Conservation (phyloP, 1,139 yeast species). For the Yamadazyma songkhlaensis region DNA sequence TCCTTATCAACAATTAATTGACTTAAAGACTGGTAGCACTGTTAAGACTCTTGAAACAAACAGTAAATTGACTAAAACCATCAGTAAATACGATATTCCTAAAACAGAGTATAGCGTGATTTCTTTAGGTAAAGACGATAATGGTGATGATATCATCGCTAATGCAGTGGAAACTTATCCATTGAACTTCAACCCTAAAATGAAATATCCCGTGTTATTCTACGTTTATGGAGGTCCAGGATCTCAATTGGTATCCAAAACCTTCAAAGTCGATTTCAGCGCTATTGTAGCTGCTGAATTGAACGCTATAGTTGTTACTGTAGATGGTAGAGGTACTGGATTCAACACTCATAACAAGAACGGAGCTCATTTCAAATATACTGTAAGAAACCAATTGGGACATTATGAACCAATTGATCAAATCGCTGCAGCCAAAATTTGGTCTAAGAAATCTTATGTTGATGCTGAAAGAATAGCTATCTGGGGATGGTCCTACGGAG, state of each 20-base stretch:
- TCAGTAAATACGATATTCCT: slow-evolving; percentile 51
- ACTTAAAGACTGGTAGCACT: slow-evolving; percentile 37
- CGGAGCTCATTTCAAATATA: slow-evolving; percentile 53
- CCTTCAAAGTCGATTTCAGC: slow-evolving; percentile 56
- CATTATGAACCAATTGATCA: slow-evolving; percentile 69
- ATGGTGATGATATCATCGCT: slow-evolving; percentile 39
- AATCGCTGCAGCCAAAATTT: slow-evolving; percentile 61
- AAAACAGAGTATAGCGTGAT: slow-evolving; percentile 42
- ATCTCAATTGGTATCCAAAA: slow-evolving; percentile 61
- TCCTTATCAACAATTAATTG: slow-evolving; percentile 65
- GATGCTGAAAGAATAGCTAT: slow-evolving; percentile 60
- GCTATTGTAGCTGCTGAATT: slow-evolving; percentile 67
- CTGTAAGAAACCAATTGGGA: slow-evolving; percentile 67
- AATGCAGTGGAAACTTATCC: slow-evolving; percentile 67
- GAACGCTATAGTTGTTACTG: slow-evolving; percentile 71
- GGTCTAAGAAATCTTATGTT: slow-evolving; percentile 54
- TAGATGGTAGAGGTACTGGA: slow-evolving; percentile 84
- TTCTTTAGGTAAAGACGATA: slow-evolving; percentile 45
- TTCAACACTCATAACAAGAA: slow-evolving; percentile 44
- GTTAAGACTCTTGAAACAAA: slow-evolving; percentile 50
- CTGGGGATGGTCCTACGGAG: slow-evolving; percentile 89
- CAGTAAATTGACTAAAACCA: slow-evolving; percentile 30
- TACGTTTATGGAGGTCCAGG: slow-evolving; percentile 85
- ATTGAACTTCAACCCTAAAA: slow-evolving; percentile 49
- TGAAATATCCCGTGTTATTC: slow-evolving; percentile 67